Evolutionary conservation across 1,284 basidiomycete species (phyloP).

Genomic region (Ceratobasidium sp.): DNA sequence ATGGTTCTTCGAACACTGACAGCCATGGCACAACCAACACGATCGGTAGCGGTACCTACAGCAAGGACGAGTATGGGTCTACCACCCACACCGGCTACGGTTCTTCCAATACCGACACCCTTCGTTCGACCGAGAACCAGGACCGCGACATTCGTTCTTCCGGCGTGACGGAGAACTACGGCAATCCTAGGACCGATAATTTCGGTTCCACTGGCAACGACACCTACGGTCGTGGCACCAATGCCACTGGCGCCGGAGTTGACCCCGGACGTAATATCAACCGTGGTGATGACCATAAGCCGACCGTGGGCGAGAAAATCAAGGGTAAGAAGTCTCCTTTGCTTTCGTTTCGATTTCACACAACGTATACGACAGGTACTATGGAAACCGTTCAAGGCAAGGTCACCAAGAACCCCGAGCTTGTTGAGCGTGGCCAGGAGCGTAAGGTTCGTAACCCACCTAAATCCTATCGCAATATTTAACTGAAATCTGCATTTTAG

Average conservation of each 20-base stretch:
- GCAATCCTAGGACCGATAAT: neutral
- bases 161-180: neutral
- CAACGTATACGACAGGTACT: neutral
- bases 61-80: neutral
- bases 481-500: neutral
- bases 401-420: constrained; percentile 25
- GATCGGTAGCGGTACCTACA: too few relatives aligned
- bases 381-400: constrained; percentile 33
- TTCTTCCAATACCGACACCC: neutral
- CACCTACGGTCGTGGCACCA: constrained; percentile 23
- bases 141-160: neutral
- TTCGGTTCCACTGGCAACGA: constrained; percentile 16
- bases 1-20: neutral
- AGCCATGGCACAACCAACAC: neutral
- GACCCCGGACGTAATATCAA: neutral
- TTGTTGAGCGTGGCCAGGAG: constrained; percentile 33
- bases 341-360: neutral
- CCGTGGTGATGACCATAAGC: constrained; percentile 7
- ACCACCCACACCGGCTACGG: neutral
- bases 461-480: neutral
- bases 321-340: constrained; percentile 7
- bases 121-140: neutral
- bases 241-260: neutral
- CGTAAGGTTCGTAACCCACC: constrained; percentile 7
- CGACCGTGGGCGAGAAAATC: constrained; percentile 31